phyloP scores from a whole-genome alignment of 352 stramenopile species.

The Discostella stelligera region DNA sequence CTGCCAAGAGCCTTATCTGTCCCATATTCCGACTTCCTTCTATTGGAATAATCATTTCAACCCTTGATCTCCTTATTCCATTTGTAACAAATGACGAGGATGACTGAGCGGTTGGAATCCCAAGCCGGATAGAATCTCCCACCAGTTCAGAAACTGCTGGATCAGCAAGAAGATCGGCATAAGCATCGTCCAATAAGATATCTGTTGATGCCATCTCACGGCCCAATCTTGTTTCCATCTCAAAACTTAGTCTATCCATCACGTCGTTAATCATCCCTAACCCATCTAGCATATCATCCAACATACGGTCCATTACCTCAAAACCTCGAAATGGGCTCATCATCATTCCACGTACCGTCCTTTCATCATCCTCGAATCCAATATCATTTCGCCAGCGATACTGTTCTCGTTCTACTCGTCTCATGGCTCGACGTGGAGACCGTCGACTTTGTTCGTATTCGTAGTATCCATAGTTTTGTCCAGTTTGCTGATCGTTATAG shows the following conservation, averaged over 20 bases:
- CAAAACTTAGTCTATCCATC: slow-evolving; percentile 14
- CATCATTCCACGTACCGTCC: slow-evolving; percentile 10
- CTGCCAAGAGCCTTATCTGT: slow-evolving; percentile 6
- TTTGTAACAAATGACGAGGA: slow-evolving; percentile 10
- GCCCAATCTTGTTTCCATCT: slow-evolving; percentile 9
- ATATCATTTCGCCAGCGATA: slow-evolving; percentile 1
- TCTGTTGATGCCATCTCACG: neutral
- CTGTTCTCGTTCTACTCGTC: slow-evolving; percentile 2
- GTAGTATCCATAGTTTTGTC: neutral
- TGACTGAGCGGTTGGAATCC: slow-evolving; percentile 12
- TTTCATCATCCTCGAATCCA: slow-evolving; percentile 7
- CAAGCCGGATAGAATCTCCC: slow-evolving; percentile 5
- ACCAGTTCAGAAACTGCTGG: neutral
- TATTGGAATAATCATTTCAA: slow-evolving; percentile 16
- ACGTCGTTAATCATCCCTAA: slow-evolving; percentile 5
- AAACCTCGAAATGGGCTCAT: slow-evolving; percentile 5
- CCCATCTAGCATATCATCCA: slow-evolving; percentile 10
- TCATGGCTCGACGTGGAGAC: neutral
- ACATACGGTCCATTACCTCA: slow-evolving; percentile 5
- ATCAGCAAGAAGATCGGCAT: slow-evolving; percentile 12
- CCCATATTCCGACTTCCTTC: neutral
- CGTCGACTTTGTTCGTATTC: neutral
- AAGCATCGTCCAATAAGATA: neutral
- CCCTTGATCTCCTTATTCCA: slow-evolving; percentile 2
- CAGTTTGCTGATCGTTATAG: neutral